These are phyloP conservation scores for Ceratocystis alfenasii DNA, from an alignment of 2,329 filamentous ascomycete species.

Conservation along the genomic window DNA sequence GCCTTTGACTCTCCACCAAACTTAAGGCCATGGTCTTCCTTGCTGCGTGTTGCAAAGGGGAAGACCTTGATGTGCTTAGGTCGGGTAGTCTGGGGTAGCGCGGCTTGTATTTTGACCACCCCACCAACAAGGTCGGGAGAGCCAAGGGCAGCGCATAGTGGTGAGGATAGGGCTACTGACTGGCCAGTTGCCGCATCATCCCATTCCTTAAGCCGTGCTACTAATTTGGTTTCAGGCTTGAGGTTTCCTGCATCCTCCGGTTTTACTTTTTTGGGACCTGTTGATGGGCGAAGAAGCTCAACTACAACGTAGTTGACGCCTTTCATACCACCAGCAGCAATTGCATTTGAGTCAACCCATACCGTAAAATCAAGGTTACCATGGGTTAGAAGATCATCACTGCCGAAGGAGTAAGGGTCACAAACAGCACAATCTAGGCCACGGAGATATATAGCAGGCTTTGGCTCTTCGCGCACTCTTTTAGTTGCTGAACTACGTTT, in stretches of 20 bases:
- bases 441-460: constrained; percentile 62
- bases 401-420: constrained; percentile 48
- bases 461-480: constrained; percentile 50
- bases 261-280: constrained; percentile 53
- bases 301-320: constrained; percentile 68
- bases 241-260: constrained; percentile 52
- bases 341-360: constrained; percentile 73
- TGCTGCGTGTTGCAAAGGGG: constrained; percentile 56
- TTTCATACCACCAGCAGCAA: constrained; percentile 58
- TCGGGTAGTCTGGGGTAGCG: constrained; percentile 57
- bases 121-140: constrained; percentile 67
- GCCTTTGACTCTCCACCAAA: constrained; percentile 82
- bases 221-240: constrained; percentile 48
- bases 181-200: constrained; percentile 74
- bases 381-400: constrained; percentile 50
- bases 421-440: constrained; percentile 61
- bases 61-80: constrained; percentile 57
- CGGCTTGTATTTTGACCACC: constrained; percentile 75
- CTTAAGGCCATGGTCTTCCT: constrained; percentile 54
- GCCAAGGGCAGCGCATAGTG: constrained; percentile 62
- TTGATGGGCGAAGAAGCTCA: constrained; percentile 75
- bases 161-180: constrained; percentile 65
- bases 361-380: constrained; percentile 50
- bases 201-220: constrained; percentile 69
- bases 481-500: constrained; percentile 63